Conservation (phyloP, 2,329 filamentous ascomycete species). For the Hymenoscyphus repandus region DNA sequence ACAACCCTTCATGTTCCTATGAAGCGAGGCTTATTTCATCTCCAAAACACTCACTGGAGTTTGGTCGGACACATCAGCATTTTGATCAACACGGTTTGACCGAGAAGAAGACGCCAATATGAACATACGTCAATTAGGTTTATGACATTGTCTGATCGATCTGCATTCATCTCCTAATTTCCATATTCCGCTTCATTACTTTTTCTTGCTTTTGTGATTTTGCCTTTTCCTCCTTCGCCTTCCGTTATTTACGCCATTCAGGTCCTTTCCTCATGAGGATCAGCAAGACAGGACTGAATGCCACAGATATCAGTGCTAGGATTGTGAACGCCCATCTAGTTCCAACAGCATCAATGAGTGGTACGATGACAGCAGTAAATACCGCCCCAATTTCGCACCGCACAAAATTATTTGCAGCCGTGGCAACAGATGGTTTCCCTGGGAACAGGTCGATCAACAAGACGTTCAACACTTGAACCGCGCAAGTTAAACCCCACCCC, state of each 20-base stretch:
- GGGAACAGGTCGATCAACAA: constrained; percentile 54
- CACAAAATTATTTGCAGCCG: constrained; percentile 51
- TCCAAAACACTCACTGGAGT: too few species aligned
- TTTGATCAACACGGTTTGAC: too few species aligned
- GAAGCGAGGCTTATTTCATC: too few species aligned
- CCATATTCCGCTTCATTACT: too few species aligned
- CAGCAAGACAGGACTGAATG: constrained; percentile 37
- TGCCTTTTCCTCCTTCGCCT: constrained; percentile 17
- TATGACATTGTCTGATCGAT: too few species aligned
- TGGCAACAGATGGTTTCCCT: constrained; percentile 45
- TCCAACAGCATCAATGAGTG: constrained; percentile 47
- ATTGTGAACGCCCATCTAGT: constrained; percentile 48
- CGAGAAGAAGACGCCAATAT: too few species aligned
- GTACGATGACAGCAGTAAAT: constrained; percentile 45
- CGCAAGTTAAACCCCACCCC: constrained; percentile 46
- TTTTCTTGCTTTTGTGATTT: too few species aligned
- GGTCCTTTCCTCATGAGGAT: constrained; percentile 39
- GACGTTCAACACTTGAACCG: constrained; percentile 45
- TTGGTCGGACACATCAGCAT: too few species aligned
- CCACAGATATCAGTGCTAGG: constrained; percentile 38
- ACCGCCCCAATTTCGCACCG: constrained; percentile 51
- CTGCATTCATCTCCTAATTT: too few species aligned
- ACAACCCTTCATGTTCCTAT: too few species aligned
- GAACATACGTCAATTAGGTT: too few species aligned
- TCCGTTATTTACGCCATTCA: constrained; percentile 37